Evolutionary conservation across 1,139 yeast genomes (phyloP).

Genomic region (Saccharomyces hybrid): DNA sequence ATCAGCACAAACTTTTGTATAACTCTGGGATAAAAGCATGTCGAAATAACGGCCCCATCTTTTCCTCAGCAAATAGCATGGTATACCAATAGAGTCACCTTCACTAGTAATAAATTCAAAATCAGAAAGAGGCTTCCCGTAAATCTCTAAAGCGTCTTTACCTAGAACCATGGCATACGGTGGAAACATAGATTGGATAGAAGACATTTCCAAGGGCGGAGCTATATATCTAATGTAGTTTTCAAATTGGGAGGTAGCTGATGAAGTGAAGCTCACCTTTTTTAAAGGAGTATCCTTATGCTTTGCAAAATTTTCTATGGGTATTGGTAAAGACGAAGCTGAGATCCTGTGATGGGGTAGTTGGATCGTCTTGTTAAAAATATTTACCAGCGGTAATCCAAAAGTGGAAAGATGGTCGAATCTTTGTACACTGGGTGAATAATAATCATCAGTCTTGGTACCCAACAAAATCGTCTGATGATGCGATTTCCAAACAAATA

Average conservation of each 20-base stretch:
- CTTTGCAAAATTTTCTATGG: slow-evolving; percentile 6
- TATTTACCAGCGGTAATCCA: slow-evolving; percentile 59
- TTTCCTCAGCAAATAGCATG: slow-evolving; percentile 50
- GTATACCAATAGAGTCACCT: slow-evolving; percentile 58
- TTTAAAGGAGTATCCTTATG: slow-evolving; percentile 3
- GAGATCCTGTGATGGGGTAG: slow-evolving; percentile 6
- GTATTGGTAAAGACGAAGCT: slow-evolving; percentile 3
- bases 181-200: slow-evolving; percentile 61
- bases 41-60: slow-evolving; percentile 73
- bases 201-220: slow-evolving; percentile 57
- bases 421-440: slow-evolving; percentile 48
- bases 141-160: slow-evolving; percentile 61
- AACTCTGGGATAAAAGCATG: slow-evolving; percentile 51
- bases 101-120: slow-evolving; percentile 61
- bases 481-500: slow-evolving; percentile 68
- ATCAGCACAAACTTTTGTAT: slow-evolving; percentile 36
- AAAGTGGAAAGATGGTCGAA: slow-evolving; percentile 52
- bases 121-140: slow-evolving; percentile 56
- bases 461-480: slow-evolving; percentile 58
- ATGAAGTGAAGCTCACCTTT: slow-evolving; percentile 12
- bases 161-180: slow-evolving; percentile 72
- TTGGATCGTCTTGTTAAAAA: slow-evolving; percentile 32
- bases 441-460: slow-evolving; percentile 37
- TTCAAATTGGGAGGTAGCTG: slow-evolving; percentile 38
- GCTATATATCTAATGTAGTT: slow-evolving; percentile 73